A percentile compares a stretch with the other conserved stretches of the same genome.
phyloP scores from a whole-genome alignment of 495 filamentous ascomycete species.

The Penicillium lividum region DNA sequence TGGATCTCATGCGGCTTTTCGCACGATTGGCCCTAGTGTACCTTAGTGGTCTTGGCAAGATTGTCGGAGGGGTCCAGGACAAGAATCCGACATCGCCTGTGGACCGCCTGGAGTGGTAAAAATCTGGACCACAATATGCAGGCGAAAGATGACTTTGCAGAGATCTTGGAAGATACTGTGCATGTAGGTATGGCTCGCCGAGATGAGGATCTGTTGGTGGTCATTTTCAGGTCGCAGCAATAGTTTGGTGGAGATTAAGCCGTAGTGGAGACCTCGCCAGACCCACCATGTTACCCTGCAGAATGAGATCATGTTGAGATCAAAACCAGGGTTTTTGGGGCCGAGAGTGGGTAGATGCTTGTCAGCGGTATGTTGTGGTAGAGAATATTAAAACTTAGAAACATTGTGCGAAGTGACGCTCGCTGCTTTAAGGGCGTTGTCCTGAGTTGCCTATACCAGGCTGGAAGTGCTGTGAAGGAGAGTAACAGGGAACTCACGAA shows the following conservation, averaged over 20 bases:
- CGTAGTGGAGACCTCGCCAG: background rate
- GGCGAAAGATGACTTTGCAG: no score
- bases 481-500: no score
- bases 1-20: background rate
- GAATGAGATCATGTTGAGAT: constrained; percentile 17
- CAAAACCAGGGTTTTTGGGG: background rate
- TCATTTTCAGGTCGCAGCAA: background rate
- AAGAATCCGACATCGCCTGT: background rate
- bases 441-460: no score
- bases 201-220: background rate
- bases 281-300: constrained; percentile 4
- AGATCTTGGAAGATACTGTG: no score
- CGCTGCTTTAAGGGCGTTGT: no score
- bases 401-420: background rate
- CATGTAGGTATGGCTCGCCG: no score
- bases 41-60: background rate
- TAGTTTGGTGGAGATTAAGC: background rate
- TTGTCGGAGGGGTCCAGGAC: background rate
- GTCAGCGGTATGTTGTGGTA: background rate
- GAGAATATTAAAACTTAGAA: background rate
- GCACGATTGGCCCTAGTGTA: constrained; percentile 3
- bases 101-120: no score
- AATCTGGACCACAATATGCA: no score
- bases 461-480: no score
- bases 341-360: background rate